phyloP scores from a whole-genome alignment of 805 yeast genomes.

The Priceomyces haplophilus region DNA sequence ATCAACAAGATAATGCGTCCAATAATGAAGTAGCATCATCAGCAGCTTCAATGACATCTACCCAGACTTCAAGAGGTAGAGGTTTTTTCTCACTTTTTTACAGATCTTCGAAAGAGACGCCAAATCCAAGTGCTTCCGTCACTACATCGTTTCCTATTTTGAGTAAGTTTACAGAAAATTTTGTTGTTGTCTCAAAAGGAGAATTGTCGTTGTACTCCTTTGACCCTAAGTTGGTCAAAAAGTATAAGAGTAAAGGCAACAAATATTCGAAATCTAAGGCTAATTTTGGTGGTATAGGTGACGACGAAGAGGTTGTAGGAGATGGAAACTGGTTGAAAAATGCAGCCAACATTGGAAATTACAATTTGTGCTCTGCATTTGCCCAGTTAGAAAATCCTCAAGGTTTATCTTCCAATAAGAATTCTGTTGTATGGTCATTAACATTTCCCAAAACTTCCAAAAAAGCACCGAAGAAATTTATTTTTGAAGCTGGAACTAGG shows the following conservation, averaged over 20 bases:
- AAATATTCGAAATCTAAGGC: constrained; percentile 15
- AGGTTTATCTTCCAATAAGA: constrained; percentile 9
- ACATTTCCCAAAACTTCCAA: constrained; percentile 48
- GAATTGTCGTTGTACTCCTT: constrained; percentile 59
- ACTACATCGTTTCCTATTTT: constrained; percentile 10
- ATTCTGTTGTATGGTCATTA: constrained; percentile 46
- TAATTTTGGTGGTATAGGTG: constrained; percentile 11
- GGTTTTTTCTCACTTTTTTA: constrained; percentile 28
- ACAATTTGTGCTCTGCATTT: constrained; percentile 50
- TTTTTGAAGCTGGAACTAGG: constrained; percentile 63
- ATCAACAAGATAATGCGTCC: constrained; percentile 28
- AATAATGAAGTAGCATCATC: constrained; percentile 10
- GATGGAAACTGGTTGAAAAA: constrained; percentile 70
- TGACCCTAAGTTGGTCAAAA: constrained; percentile 42
- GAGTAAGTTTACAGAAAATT: constrained; percentile 42
- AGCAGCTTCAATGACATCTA: constrained; percentile 11
- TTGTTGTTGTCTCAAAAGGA: constrained; percentile 68
- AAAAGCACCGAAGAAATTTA: constrained; percentile 39
- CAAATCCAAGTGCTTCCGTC: constrained; percentile 1
- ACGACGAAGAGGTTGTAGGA: constrained; percentile 36
- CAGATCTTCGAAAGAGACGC: constrained; percentile 11
- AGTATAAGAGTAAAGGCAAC: constrained; percentile 33
- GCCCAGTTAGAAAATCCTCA: constrained; percentile 36
- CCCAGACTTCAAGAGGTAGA: constrained; percentile 14
- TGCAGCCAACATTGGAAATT: constrained; percentile 55